Conservation (phyloP, 2,329 filamentous ascomycete genomes). For the Colletotrichum godetiae region DNA sequence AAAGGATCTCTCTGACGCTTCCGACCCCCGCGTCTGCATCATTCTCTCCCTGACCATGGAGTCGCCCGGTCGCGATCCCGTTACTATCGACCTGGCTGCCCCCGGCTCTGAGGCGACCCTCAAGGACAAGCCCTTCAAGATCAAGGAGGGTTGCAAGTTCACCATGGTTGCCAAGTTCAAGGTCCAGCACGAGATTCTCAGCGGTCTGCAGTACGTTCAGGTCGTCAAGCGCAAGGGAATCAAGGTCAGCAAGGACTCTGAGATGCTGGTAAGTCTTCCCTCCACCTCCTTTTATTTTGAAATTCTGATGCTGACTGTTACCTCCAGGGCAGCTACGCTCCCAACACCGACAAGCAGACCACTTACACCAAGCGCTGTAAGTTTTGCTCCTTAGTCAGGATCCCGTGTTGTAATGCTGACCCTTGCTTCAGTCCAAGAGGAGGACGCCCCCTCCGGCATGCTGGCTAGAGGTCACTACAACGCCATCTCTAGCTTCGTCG, state of each 20-base stretch:
- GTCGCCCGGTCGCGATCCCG: constrained; percentile 82
- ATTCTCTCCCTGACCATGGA: constrained; percentile 93
- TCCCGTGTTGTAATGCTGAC: constrained; percentile 25
- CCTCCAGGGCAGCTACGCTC: constrained; percentile 85
- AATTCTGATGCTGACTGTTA: constrained; percentile 40
- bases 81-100: constrained; percentile 86
- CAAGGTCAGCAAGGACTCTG: constrained; percentile 89
- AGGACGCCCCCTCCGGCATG: constrained; percentile 93
- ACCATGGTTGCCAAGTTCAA: constrained; percentile 95
- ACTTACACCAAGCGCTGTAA: constrained; percentile 92
- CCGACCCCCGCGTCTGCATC: constrained; percentile 90
- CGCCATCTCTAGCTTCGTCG: constrained; percentile 88
- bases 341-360: constrained; percentile 88
- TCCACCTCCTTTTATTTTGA: constrained; percentile 15
- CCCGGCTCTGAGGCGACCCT: constrained; percentile 80
- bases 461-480: constrained; percentile 91
- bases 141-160: constrained; percentile 95
- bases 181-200: constrained; percentile 96
- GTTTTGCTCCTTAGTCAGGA: constrained; percentile 46
- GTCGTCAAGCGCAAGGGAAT: constrained; percentile 91
- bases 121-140: constrained; percentile 93
- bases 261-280: constrained; percentile 87
- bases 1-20: constrained; percentile 78
- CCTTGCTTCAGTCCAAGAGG: constrained; percentile 77
- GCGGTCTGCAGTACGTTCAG: constrained; percentile 95